Evolutionary conservation across 1,284 basidiomycete species (phyloP).

Genomic region (Apiotrichum porosum): DNA sequence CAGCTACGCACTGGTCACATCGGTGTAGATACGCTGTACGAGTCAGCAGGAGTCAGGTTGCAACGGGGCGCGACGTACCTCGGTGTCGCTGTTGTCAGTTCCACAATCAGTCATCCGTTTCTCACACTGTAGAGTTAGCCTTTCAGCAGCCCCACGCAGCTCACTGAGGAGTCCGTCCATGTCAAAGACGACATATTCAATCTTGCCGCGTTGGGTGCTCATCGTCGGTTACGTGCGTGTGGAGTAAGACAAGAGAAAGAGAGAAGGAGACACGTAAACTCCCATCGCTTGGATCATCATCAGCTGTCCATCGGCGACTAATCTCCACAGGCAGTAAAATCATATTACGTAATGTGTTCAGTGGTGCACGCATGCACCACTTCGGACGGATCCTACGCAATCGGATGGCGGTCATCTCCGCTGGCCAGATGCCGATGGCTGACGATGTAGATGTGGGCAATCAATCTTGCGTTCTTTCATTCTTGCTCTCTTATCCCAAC

Average conservation of each 20-base stretch:
- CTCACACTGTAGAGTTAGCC: slow-evolving; percentile 26
- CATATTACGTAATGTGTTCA: too few relatives aligned
- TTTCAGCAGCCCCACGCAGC: slow-evolving; percentile 4
- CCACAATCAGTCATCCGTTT: background rate
- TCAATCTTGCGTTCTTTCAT: background rate
- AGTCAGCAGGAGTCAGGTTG: background rate
- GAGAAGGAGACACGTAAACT: background rate
- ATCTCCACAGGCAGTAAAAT: too few relatives aligned
- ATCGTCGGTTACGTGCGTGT: background rate
- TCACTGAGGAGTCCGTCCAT: slow-evolving; percentile 48
- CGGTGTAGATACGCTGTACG: slow-evolving; percentile 44
- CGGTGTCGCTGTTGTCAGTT: background rate
- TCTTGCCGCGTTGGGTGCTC: slow-evolving; percentile 19
- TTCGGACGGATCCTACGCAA: too few relatives aligned
- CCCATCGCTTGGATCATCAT: too few relatives aligned
- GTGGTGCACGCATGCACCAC: too few relatives aligned
- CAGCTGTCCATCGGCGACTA: too few relatives aligned
- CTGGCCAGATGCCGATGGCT: too few relatives aligned
- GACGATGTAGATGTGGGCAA: too few relatives aligned
- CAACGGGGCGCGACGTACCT: background rate
- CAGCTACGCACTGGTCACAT: slow-evolving; percentile 30
- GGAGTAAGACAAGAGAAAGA: background rate
- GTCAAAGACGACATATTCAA: slow-evolving; percentile 49
- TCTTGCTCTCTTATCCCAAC: background rate
- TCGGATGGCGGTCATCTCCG: too few relatives aligned